Evolutionary conservation across 495 filamentous ascomycete species (phyloP), one percentile per base, ranked within the genome.

Genomic region (Choiromyces venosus): DNA sequence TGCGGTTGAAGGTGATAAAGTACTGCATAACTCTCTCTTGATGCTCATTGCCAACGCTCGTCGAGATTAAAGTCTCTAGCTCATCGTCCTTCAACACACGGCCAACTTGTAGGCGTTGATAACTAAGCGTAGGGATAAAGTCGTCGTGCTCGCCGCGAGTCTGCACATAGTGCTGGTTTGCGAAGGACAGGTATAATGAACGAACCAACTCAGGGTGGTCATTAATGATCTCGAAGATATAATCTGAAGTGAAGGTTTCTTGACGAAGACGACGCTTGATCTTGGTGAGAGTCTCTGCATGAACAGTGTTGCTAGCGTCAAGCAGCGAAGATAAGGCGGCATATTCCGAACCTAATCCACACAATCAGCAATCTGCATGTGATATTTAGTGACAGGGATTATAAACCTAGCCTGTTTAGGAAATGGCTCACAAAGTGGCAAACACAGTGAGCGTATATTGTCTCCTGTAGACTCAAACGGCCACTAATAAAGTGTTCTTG

Each of bases 401-500:
- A 76, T 85, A 33, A 61, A 33, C 52, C 95, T 64, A 99, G 87
- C 70, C 95, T 89, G 85, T 99, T 99, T 70, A 99, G 84, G 87
- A 99, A 98, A 82, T 99, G 95, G 77, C 95, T 92, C 37, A 97
- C 91, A 78, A 97, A 98, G 18, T 98, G 92, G 91, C 94, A 97
- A 14, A 95, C 92, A 81, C 93, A 97, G 83, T 99, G 95, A 29
- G 92, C 94, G 80, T 98, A 99, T 77, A 96, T 92, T 8, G 96
- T 93, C 84, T 99, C 95, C 82, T 99, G 95, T 80, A 99, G 86
- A 82, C 93, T 97, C 71, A 99, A 86, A 71, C 89, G 86, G 25
- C 94, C 96, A n/a, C 87, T 88, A 42, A 91, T 91, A 83, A 99
- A 99, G 81, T 97, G 88, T 66, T 85, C 83, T 81, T 97, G 93